phyloP scores from a whole-genome alignment of 495 filamentous ascomycete genomes.

The Bombardia bombarda region DNA sequence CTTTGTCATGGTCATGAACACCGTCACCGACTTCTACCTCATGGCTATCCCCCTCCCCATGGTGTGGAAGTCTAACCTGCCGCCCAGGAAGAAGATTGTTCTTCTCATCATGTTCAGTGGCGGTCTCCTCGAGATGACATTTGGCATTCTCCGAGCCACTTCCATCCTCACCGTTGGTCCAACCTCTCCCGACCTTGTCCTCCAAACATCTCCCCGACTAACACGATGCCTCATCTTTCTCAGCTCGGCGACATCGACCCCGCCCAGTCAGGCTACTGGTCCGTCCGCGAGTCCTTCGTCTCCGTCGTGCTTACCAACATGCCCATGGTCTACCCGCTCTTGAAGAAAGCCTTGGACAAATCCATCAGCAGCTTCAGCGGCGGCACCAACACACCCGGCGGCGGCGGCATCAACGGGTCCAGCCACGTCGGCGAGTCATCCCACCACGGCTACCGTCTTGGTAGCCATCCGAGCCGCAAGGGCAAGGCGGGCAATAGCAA shows the following conservation, averaged over 20 bases:
- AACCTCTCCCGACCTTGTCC: not conserved
- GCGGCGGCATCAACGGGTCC: not conserved
- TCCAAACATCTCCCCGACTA: not conserved
- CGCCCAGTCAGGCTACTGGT: conserved; percentile 51
- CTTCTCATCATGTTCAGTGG: not conserved
- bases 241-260: conserved; percentile 36
- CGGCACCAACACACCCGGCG: not conserved
- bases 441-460: not conserved
- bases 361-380: not conserved
- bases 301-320: conserved; percentile 51
- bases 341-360: conserved; percentile 6
- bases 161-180: not conserved
- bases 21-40: not conserved
- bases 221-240: too few relatives aligned
- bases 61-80: not conserved
- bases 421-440: not conserved
- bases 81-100: not conserved
- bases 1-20: not conserved
- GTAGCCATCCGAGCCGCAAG: not conserved
- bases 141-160: not conserved
- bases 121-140: not conserved
- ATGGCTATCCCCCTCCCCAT: not conserved
- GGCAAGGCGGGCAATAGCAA: not conserved
- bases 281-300: conserved; percentile 56
- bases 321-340: conserved; percentile 52